phyloP scores from a whole-genome alignment of 2,329 filamentous ascomycete species.

The Cyphellophora attinorum region DNA sequence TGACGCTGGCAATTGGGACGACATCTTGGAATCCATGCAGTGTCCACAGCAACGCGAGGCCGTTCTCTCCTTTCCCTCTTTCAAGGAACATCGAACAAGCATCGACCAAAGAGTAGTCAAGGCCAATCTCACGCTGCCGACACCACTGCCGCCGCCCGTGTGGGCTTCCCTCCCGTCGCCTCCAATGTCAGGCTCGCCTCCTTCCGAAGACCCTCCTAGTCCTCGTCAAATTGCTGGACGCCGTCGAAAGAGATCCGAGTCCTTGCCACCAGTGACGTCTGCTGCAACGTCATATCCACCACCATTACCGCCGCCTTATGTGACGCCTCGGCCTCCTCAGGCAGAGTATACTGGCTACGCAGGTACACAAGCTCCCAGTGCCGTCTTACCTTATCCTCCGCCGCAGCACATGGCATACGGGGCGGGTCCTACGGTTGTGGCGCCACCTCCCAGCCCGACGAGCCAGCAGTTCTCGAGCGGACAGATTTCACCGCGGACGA shows the following conservation, averaged over 20 bases:
- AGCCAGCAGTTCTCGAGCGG: slow-evolving; percentile 12
- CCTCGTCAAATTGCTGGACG: slow-evolving; percentile 26
- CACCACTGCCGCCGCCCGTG: slow-evolving; percentile 21
- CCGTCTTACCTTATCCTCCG: slow-evolving; percentile 4
- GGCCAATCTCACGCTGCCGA: slow-evolving; percentile 19
- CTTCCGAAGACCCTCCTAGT: slow-evolving; percentile 27
- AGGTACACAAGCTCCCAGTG: too few species aligned
- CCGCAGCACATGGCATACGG: slow-evolving; percentile 16
- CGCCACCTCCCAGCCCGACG: slow-evolving; percentile 13
- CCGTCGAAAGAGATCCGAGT: slow-evolving; percentile 22
- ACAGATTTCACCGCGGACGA: slow-evolving; percentile 26
- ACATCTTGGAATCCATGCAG: slow-evolving; percentile 15
- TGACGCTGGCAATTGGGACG: background rate
- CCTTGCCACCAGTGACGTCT: slow-evolving; percentile 17
- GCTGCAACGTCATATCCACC: slow-evolving; percentile 9
- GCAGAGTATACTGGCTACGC: too few species aligned
- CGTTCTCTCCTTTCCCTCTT: slow-evolving; percentile 13
- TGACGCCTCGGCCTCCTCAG: too few species aligned
- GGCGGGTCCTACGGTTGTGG: slow-evolving; percentile 10
- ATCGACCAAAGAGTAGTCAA: slow-evolving; percentile 20
- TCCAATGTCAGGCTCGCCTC: slow-evolving; percentile 35
- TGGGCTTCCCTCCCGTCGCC: slow-evolving; percentile 29
- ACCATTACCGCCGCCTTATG: too few species aligned
- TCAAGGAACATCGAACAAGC: slow-evolving; percentile 20
- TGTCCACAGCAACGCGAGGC: slow-evolving; percentile 15